These are phyloP conservation scores for Heimioporus sp. DNA, from an alignment of 768 basidiomycete genomes.

Conservation along the genomic window DNA sequence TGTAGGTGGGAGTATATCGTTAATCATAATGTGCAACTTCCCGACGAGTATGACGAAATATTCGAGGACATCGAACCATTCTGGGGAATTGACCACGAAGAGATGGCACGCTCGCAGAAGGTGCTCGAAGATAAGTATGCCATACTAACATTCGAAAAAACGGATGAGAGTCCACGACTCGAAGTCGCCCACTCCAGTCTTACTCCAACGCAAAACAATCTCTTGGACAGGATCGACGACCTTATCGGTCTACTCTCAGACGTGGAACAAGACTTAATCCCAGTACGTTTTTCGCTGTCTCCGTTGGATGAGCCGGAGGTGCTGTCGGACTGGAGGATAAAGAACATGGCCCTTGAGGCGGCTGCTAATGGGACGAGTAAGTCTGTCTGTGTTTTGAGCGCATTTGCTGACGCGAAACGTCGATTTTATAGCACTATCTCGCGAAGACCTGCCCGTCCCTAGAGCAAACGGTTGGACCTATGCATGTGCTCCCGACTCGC, in stretches of 20 bases:
- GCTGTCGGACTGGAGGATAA: constrained; percentile 25
- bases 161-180: not conserved
- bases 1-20: constrained; percentile 42
- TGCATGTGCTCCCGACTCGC: constrained; percentile 23
- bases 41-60: constrained; percentile 50
- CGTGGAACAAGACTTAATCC: constrained; percentile 29
- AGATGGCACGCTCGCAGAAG: constrained; percentile 18
- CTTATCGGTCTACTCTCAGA: too few relatives aligned
- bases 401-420: not conserved
- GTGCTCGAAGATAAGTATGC: constrained; percentile 14
- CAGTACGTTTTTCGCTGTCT: constrained; percentile 30
- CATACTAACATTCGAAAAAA: constrained; percentile 28
- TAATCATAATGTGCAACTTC: constrained; percentile 36
- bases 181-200: constrained; percentile 17
- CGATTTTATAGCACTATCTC: constrained; percentile 22
- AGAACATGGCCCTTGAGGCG: constrained; percentile 23
- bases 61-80: constrained; percentile 35
- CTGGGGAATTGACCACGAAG: constrained; percentile 36
- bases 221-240: too few relatives aligned
- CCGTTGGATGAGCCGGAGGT: constrained; percentile 29
- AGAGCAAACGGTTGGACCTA: constrained; percentile 22
- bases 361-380: constrained; percentile 28
- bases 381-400: not conserved
- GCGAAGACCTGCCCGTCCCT: constrained; percentile 36
- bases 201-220: too few relatives aligned